Evolutionary conservation across 495 filamentous ascomycete genomes (phyloP).

Genomic region (Darksidea phi): DNA sequence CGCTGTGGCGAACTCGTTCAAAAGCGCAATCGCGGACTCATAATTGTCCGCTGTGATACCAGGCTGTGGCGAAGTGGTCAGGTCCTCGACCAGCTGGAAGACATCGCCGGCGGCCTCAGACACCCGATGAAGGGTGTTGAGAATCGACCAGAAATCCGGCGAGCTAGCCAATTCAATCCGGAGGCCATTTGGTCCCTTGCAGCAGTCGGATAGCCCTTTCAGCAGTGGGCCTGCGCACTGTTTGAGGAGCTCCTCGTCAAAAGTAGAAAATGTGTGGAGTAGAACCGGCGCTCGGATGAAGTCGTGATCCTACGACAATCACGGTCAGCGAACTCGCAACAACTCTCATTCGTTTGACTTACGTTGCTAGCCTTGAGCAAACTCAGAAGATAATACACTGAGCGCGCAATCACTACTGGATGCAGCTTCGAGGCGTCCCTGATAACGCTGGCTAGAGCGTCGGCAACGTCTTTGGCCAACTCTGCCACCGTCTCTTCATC

Average conservation of each 20-base stretch:
- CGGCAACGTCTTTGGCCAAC: conserved; percentile 75
- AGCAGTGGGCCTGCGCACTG: conserved; percentile 72
- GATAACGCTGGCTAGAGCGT: conserved; percentile 75
- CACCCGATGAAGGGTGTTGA: conserved; percentile 68
- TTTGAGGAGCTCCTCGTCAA: conserved; percentile 72
- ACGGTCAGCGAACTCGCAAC: neutral
- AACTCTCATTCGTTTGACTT: conserved; percentile 40
- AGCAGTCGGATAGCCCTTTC: conserved; percentile 76
- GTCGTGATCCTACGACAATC: conserved; percentile 62
- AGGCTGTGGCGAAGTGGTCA: conserved; percentile 61
- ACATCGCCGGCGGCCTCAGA: conserved; percentile 70
- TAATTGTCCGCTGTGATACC: conserved; percentile 95
- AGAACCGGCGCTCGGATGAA: conserved; percentile 91
- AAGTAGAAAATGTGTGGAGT: conserved; percentile 84
- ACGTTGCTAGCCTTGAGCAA: conserved; percentile 86
- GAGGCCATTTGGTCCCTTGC: conserved; percentile 70
- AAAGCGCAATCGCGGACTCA: conserved; percentile 73
- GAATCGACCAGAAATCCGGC: conserved; percentile 94
- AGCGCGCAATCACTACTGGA: conserved; percentile 73
- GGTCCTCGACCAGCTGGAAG: conserved; percentile 75
- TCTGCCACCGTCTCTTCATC: conserved; percentile 67
- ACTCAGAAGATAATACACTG: conserved; percentile 81
- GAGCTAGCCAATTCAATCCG: conserved; percentile 91
- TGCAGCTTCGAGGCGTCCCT: conserved; percentile 77
- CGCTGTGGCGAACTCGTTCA: conserved; percentile 87